Conservation (phyloP, 306 rosid species). For the Malus sylvestris region DNA sequence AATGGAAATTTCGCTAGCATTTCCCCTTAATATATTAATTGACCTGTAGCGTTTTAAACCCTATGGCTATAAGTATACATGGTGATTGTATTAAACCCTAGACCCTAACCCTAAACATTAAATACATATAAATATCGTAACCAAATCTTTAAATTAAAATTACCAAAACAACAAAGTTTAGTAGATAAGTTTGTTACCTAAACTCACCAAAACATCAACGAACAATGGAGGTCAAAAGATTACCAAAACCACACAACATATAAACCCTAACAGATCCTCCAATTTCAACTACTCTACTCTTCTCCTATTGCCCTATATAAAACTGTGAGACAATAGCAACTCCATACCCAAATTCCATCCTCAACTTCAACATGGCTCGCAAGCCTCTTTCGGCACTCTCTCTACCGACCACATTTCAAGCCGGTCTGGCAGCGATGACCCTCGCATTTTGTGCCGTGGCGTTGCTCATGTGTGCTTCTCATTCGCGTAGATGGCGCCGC, state of each 20-base stretch:
- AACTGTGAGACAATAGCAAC: slow-evolving; percentile 2
- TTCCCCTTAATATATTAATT: too few relatives aligned
- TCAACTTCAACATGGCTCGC: slow-evolving; percentile 52
- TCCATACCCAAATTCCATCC: slow-evolving; percentile 12
- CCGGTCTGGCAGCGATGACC: slow-evolving; percentile 34
- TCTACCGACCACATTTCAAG: slow-evolving; percentile 29
- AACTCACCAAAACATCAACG: neutral
- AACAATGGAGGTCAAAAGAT: slow-evolving; percentile 18
- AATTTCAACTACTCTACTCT: slow-evolving; percentile 30
- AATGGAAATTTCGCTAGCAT: neutral
- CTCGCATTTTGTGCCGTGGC: slow-evolving; percentile 51
- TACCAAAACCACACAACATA: slow-evolving; percentile 39
- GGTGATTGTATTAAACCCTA: too few relatives aligned
- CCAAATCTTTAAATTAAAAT: too few relatives aligned
- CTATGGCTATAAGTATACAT: too few relatives aligned
- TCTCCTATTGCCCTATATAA: slow-evolving; percentile 5
- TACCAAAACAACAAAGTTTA: too few relatives aligned
- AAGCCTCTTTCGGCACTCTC: slow-evolving; percentile 25
- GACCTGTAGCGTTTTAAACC: too few relatives aligned
- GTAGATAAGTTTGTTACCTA: neutral
- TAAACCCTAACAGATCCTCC: slow-evolving; percentile 41
- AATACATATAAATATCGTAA: too few relatives aligned
- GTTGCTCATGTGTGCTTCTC: slow-evolving; percentile 80
- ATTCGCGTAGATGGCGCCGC: slow-evolving; percentile 35
- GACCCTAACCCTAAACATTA: too few relatives aligned